Percentiles rank a stretch among this genome's conserved stretches.
Evolutionary conservation across 2,329 filamentous ascomycete species (phyloP).

Genomic region (Chaetomiaceae sp.): DNA sequence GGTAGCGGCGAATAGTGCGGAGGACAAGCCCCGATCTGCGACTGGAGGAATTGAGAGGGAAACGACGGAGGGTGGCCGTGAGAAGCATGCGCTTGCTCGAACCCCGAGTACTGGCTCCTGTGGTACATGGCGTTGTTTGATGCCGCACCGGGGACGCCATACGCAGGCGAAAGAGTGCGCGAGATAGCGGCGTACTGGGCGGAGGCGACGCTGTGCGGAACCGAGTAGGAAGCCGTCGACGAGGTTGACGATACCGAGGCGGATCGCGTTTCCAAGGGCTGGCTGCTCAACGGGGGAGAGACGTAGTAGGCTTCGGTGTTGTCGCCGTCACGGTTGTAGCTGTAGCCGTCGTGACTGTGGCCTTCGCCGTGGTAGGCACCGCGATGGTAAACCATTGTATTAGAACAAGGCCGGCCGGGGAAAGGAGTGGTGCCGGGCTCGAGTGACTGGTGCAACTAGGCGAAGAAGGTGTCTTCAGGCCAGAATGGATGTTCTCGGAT

Average conservation of each 20-base stretch:
- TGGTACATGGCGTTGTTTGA: not conserved
- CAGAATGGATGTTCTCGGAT: not conserved
- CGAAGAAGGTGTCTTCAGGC: slow-evolving; percentile 15
- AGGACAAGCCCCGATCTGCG: slow-evolving; percentile 8
- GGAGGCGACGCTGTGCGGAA: not conserved
- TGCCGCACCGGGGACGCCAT: slow-evolving; percentile 7
- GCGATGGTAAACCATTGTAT: slow-evolving; percentile 7
- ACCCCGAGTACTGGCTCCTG: slow-evolving; percentile 10
- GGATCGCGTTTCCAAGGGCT: slow-evolving; percentile 16
- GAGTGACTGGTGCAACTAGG: slow-evolving; percentile 13
- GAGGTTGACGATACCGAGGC: slow-evolving; percentile 23
- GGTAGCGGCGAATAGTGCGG: slow-evolving; percentile 13
- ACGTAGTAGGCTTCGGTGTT: not conserved
- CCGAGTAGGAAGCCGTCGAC: slow-evolving; percentile 18
- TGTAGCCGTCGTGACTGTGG: too few relatives aligned
- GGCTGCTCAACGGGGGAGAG: not conserved
- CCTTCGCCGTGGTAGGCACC: not conserved
- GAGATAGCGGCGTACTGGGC: slow-evolving; percentile 5
- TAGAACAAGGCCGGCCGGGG: too few relatives aligned
- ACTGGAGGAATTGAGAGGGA: slow-evolving; percentile 19
- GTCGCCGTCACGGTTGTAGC: too few relatives aligned
- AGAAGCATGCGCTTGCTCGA: slow-evolving; percentile 7
- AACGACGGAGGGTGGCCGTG: slow-evolving; percentile 11
- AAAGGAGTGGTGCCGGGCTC: not conserved
- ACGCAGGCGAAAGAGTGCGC: slow-evolving; percentile 21